These are phyloP conservation scores for Ophiostoma angusticollis DNA, from an alignment of 2,329 filamentous ascomycete species.

Conservation along the genomic window DNA sequence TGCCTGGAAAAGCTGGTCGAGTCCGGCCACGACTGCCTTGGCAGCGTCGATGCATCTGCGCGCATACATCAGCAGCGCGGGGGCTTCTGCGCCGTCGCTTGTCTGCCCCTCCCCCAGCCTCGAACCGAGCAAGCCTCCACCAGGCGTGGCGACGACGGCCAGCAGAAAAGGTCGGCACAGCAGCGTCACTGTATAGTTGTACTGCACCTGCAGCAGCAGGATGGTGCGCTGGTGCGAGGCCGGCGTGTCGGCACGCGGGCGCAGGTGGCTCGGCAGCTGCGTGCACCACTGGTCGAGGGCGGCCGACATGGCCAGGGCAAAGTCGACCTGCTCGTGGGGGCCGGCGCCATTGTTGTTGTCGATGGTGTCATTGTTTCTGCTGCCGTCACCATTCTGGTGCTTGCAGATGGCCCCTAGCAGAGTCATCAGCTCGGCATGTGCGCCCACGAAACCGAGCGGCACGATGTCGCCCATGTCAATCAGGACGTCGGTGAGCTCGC, in stretches of 20 bases:
- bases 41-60: slow-evolving; percentile 11
- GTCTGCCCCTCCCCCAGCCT: too few relatives aligned
- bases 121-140: too few relatives aligned
- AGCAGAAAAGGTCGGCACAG: slow-evolving; percentile 20
- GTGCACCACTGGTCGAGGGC: slow-evolving; percentile 10
- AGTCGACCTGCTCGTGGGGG: slow-evolving; percentile 6
- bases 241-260: slow-evolving; percentile 8
- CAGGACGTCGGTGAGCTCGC: slow-evolving; percentile 16
- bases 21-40: slow-evolving; percentile 9
- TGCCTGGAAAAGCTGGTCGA: slow-evolving; percentile 9
- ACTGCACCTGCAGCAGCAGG: slow-evolving; percentile 18
- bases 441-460: slow-evolving; percentile 14
- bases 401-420: slow-evolving; percentile 18
- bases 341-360: neutral
- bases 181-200: slow-evolving; percentile 17
- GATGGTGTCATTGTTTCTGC: neutral
- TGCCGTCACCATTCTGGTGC: slow-evolving; percentile 17
- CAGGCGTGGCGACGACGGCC: slow-evolving; percentile 8
- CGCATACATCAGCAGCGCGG: neutral
- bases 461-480: slow-evolving; percentile 17
- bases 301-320: slow-evolving; percentile 5
- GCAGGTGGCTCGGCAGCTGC: slow-evolving; percentile 12
- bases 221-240: slow-evolving; percentile 15
- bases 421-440: slow-evolving; percentile 15
- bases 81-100: neutral